These are phyloP conservation scores for Sugiyamaella xylanicola DNA, from an alignment of 1,139 yeast genomes.

Conservation along the genomic window DNA sequence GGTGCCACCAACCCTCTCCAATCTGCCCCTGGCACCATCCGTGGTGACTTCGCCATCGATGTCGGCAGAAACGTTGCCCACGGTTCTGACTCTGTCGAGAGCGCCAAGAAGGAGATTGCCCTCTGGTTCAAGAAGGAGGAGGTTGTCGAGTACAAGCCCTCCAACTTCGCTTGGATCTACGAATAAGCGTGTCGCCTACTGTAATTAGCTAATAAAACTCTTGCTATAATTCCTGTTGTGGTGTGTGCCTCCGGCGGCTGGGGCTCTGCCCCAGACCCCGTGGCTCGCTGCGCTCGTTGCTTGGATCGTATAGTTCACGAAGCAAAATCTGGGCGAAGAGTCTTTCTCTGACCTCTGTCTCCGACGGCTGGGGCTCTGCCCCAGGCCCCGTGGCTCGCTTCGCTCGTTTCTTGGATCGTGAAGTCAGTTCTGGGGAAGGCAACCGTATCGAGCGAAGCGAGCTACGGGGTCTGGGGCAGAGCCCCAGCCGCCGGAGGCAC, in stretches of 20 bases:
- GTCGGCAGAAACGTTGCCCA: slow-evolving; percentile 99
- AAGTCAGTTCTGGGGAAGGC: no score
- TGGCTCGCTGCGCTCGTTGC: slow-evolving; percentile 1
- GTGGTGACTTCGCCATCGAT: slow-evolving; percentile 85
- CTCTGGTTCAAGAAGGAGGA: slow-evolving; percentile 99
- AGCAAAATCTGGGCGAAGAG: no score
- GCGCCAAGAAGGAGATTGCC: slow-evolving; percentile 92
- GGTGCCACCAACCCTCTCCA: slow-evolving; percentile 99
- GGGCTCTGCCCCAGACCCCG: slow-evolving; percentile 10
- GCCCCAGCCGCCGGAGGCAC: neutral
- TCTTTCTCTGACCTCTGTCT: no score
- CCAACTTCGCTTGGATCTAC: slow-evolving; percentile 87
- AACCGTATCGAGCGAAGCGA: neutral
- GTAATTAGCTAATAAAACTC: neutral
- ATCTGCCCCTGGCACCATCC: slow-evolving; percentile 99
- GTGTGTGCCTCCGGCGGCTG: slow-evolving; percentile 12
- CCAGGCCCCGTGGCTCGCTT: neutral
- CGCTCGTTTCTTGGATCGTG: neutral
- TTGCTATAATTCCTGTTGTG: neutral
- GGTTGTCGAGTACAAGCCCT: slow-evolving; percentile 87
- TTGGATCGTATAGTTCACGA: neutral
- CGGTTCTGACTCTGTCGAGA: slow-evolving; percentile 99
- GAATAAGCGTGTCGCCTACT: slow-evolving; percentile 55
- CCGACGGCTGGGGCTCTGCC: neutral
- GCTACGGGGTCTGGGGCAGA: neutral